These are phyloP conservation scores for Aquilaria sinensis DNA, from an alignment of 345 rosid genomes.

Conservation along the genomic window DNA sequence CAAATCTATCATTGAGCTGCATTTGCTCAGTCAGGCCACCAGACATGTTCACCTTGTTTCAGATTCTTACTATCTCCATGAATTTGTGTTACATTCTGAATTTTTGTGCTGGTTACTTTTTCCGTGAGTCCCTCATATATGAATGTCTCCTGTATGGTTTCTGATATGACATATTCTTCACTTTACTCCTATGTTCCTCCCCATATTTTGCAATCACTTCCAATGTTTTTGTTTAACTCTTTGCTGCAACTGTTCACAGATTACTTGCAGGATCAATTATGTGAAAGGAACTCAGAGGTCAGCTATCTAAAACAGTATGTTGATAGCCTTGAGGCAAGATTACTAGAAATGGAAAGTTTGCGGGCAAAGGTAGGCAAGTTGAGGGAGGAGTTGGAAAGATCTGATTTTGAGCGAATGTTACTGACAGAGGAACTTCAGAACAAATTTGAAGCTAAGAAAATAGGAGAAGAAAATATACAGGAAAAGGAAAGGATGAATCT, in stretches of 20 bases:
- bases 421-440: slow-evolving; percentile 49
- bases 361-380: slow-evolving; percentile 33
- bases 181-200: no score
- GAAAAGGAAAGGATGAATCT: slow-evolving; percentile 40
- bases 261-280: slow-evolving; percentile 79
- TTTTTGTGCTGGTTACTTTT: no score
- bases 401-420: slow-evolving; percentile 37
- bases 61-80: no score
- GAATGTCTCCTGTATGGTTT: no score
- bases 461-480: slow-evolving; percentile 39
- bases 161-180: no score
- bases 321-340: slow-evolving; percentile 49
- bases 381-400: slow-evolving; percentile 47
- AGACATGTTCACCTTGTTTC: no score
- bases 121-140: no score
- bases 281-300: slow-evolving; percentile 51
- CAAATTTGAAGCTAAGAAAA: slow-evolving; percentile 50
- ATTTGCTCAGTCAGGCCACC: no score
- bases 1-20: no score
- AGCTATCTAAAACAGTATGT: slow-evolving; percentile 45
- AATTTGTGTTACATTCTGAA: no score
- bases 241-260: slow-evolving; percentile 33
- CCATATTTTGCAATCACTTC: neutral
- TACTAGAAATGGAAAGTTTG: slow-evolving; percentile 45
- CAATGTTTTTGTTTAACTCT: slow-evolving; percentile 8